These are phyloP conservation scores for Passalora sequoiae DNA, from an alignment of 2,329 filamentous ascomycete genomes.

Conservation along the genomic window DNA sequence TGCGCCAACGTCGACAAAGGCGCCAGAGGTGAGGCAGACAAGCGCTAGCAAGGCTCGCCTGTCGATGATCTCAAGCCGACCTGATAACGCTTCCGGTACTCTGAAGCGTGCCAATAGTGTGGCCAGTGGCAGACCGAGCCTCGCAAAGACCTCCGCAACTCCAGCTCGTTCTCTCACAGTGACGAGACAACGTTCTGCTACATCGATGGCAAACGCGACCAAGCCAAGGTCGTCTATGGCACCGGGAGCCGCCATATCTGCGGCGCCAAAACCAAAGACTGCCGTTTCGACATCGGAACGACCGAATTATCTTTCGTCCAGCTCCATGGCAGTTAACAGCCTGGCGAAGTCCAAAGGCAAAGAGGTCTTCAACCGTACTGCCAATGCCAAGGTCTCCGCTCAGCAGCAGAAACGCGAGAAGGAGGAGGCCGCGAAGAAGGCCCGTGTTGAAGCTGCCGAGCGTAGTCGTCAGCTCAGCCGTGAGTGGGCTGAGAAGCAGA, in stretches of 20 bases:
- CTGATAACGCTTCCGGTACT: background rate
- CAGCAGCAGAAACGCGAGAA: slow-evolving; percentile 42
- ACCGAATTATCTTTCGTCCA: background rate
- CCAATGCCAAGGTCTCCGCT: slow-evolving; percentile 37
- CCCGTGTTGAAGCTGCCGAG: slow-evolving; percentile 44
- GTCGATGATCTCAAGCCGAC: slow-evolving; percentile 30
- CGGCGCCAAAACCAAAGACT: slow-evolving; percentile 2
- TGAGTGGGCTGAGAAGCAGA: slow-evolving; percentile 49
- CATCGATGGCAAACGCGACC: slow-evolving; percentile 11
- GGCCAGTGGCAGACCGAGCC: slow-evolving; percentile 14
- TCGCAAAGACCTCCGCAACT: slow-evolving; percentile 4
- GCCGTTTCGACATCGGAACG: slow-evolving; percentile 1
- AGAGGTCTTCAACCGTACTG: slow-evolving; percentile 44
- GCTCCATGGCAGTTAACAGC: background rate
- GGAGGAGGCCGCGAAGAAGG: slow-evolving; percentile 45
- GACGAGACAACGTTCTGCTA: slow-evolving; percentile 16
- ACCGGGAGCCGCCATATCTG: background rate
- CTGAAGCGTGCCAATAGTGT: slow-evolving; percentile 26
- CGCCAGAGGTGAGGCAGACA: slow-evolving; percentile 41
- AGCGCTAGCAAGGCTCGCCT: slow-evolving; percentile 43
- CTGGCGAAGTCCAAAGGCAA: slow-evolving; percentile 38
- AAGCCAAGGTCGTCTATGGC: slow-evolving; percentile 9
- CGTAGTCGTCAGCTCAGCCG: slow-evolving; percentile 40
- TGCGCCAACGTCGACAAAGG: slow-evolving; percentile 31
- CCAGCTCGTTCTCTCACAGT: slow-evolving; percentile 9